Percentiles rank a stretch among this genome's conserved stretches.
phyloP scores from a whole-genome alignment of 305 asterid species.

The Euphrasia arctica region DNA sequence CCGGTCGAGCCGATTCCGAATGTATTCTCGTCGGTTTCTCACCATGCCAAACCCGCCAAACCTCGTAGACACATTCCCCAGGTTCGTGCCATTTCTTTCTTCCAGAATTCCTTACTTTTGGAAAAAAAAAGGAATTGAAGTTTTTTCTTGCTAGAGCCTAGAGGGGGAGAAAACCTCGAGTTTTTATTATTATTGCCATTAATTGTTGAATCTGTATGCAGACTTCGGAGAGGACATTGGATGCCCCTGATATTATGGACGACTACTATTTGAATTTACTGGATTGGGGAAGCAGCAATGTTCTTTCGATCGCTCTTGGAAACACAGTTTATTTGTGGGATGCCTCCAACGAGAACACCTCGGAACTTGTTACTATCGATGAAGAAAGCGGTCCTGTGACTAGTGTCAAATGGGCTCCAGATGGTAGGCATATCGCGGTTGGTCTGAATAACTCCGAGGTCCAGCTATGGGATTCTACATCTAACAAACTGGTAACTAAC shows the following conservation, averaged over 20 bases:
- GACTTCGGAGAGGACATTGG: conserved; percentile 75
- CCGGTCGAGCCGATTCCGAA: conserved; percentile 51
- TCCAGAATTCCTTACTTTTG: not conserved
- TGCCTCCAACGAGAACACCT: conserved; percentile 55
- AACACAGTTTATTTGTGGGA: conserved; percentile 68
- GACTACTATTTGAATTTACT: conserved; percentile 70
- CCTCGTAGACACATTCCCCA: conserved; percentile 68
- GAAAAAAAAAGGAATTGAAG: too few relatives aligned
- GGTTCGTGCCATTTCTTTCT: conserved; percentile 35
- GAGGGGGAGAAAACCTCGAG: not conserved
- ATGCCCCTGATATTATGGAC: conserved; percentile 74
- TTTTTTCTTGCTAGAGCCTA: too few relatives aligned
- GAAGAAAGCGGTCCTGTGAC: conserved; percentile 68
- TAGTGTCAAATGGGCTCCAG: conserved; percentile 50
- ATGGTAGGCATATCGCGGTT: conserved; percentile 44
- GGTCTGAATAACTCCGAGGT: conserved; percentile 52
- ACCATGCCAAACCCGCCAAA: conserved; percentile 45
- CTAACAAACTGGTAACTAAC: conserved; percentile 42
- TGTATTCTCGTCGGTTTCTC: conserved; percentile 39
- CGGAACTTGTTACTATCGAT: conserved; percentile 62
- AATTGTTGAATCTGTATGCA: conserved; percentile 30
- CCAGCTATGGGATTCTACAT: conserved; percentile 70
- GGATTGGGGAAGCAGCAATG: conserved; percentile 77
- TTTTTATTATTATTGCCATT: not conserved
- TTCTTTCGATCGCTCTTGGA: conserved; percentile 73